phyloP scores from a whole-genome alignment of 768 basidiomycete genomes.

The Lactifluus pinguis region DNA sequence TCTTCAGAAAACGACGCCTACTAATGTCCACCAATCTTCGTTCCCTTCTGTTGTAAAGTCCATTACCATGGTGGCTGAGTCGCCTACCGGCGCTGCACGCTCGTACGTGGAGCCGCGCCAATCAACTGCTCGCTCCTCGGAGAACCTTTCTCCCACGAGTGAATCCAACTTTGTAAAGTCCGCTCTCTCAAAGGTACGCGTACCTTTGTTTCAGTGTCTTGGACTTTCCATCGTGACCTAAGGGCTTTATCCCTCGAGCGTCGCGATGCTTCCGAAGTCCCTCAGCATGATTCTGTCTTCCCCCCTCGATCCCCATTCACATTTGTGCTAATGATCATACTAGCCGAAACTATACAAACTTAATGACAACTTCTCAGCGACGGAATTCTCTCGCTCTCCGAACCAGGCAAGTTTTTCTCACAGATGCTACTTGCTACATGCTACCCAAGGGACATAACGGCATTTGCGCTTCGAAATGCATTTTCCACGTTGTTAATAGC shows the following conservation, averaged over 20 bases:
- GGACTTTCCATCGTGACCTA: background rate
- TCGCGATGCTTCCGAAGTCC: background rate
- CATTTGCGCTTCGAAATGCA: conserved; percentile 1
- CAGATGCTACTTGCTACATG: background rate
- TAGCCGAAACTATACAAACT: background rate
- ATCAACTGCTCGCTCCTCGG: background rate
- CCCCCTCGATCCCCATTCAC: background rate
- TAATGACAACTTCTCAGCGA: background rate
- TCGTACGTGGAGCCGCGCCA: conserved; percentile 1
- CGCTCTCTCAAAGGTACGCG: conserved; percentile 1
- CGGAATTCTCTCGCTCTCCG: background rate
- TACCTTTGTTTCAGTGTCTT: background rate
- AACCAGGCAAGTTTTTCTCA: conserved; percentile 15
- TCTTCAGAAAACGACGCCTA: background rate
- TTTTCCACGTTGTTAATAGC: conserved; percentile 3
- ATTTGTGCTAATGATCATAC: background rate
- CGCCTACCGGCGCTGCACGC: background rate
- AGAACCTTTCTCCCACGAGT: background rate
- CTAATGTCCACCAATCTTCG: background rate
- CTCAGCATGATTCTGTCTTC: background rate
- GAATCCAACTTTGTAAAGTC: background rate
- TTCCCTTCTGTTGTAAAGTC: background rate
- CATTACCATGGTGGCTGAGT: background rate
- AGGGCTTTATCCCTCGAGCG: background rate
- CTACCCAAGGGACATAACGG: background rate